Evolutionary conservation across 1,139 yeast genomes (phyloP).

Genomic region (Yamadazyma atmosphaerica): DNA sequence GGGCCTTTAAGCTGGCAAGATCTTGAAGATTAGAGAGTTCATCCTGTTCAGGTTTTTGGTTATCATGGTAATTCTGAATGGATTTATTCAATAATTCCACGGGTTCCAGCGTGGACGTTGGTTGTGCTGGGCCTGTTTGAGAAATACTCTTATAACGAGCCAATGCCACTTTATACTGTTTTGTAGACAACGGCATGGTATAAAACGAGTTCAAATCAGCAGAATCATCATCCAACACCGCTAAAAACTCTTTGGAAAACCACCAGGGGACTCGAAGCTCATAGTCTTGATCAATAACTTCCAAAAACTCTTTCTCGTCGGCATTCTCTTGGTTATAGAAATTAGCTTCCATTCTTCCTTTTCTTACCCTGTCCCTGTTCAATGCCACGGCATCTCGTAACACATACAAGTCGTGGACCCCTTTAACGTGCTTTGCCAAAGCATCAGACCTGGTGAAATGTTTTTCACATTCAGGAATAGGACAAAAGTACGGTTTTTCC

Average conservation of each 20-base stretch:
- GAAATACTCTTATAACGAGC: constrained; percentile 1
- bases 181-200: constrained; percentile 32
- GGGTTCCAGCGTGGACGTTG: too few relatives aligned
- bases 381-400: constrained; percentile 34
- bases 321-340: constrained; percentile 20
- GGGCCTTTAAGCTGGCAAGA: constrained; percentile 17
- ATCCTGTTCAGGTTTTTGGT: constrained; percentile 2
- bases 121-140: too few relatives aligned
- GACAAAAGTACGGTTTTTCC: constrained; percentile 66
- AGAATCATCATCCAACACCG: constrained; percentile 19
- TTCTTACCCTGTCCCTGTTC: constrained; percentile 25
- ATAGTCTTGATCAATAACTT: constrained; percentile 33
- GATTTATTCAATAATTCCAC: background rate
- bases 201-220: constrained; percentile 19
- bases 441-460: constrained; percentile 62
- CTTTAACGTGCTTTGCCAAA: constrained; percentile 61
- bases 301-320: constrained; percentile 30
- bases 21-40: constrained; percentile 20
- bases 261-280: constrained; percentile 46
- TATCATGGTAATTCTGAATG: background rate
- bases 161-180: constrained; percentile 37
- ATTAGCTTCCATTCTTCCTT: constrained; percentile 22
- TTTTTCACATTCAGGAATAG: constrained; percentile 68
- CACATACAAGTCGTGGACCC: constrained; percentile 56
- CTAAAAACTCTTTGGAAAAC: constrained; percentile 34